These are phyloP conservation scores for Trametes polyzona DNA, from an alignment of 1,284 basidiomycete species.

Conservation along the genomic window DNA sequence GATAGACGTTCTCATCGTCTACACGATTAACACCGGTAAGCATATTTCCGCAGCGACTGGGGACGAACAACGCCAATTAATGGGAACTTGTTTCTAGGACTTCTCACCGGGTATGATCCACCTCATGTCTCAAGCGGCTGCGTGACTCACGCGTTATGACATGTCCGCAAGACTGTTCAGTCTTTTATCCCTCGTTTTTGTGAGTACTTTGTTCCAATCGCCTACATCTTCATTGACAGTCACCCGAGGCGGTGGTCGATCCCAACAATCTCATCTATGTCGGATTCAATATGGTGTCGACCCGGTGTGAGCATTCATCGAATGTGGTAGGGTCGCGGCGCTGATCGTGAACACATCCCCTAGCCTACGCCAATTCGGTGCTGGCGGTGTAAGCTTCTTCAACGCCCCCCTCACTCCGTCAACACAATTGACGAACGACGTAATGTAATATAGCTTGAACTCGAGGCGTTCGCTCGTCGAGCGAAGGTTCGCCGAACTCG, in stretches of 20 bases:
- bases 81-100: neutral
- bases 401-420: too few relatives aligned
- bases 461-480: slow-evolving; percentile 4
- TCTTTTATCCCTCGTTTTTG: neutral
- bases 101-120: neutral
- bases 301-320: neutral
- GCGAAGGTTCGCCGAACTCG: slow-evolving; percentile 1
- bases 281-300: neutral
- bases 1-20: slow-evolving; percentile 4
- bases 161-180: neutral
- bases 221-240: neutral
- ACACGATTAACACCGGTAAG: slow-evolving; percentile 4
- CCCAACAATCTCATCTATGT: slow-evolving; percentile 13
- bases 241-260: neutral
- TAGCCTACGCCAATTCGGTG: slow-evolving; percentile 18
- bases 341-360: neutral
- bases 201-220: neutral
- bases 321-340: too few relatives aligned
- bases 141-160: too few relatives aligned
- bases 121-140: too few relatives aligned
- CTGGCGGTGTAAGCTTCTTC: slow-evolving; percentile 18
- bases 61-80: neutral
- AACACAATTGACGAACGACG: neutral
- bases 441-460: slow-evolving; percentile 3
- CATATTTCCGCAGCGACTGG: too few relatives aligned